Base-by-base conservation (phyloP, 306 rosid species). In the Potentilla sterilis region DNA sequence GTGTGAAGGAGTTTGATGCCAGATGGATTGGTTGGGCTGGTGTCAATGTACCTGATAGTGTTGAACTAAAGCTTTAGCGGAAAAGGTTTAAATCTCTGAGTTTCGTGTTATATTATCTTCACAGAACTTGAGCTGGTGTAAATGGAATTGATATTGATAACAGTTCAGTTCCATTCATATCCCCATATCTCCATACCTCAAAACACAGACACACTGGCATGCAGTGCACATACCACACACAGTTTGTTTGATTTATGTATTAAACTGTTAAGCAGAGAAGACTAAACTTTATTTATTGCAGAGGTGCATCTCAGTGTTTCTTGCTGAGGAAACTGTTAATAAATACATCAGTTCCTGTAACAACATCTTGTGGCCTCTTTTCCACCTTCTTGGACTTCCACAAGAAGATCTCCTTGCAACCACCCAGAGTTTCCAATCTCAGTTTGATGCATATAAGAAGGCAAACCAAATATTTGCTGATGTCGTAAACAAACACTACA, bases 11-110 rank as follows among this genome's bases (percentile, higher is more conserved):
- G 82, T 91, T 94, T 75, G 98, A 94, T 67, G 88, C 95, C 40
- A 87, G 96, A 84, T 94, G 96, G 98, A 94, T 91, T 80, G 98
- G 98, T 47, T 94, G 98, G 97, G 92, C 97, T 72, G 98, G 98
- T 13, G 86, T 94, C 58, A 91, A 90, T 85, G 98, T 94, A 58
- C 86, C 91, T 37, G 97, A 94, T 84, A 89, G 79, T 19, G 81
- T 78, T 70, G 98, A 96, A 68, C 87, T 47, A 85, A 85, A 80
- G 95, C 98, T 84, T 90, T 91, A 81, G 94, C 96, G 77, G 97
- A 88, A 86, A 91, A 91, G 98, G 98, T 94, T 86, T 58, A 24
- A 61, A 38, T 79, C 42, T 78, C 67, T 80, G 74, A 41, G 51
- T 78, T 72, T 9, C 7, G 9, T 67, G 75, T 82, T 62, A 37